A percentile compares a stretch with the other conserved stretches of the same genome.
These are phyloP conservation scores for Phlebiopsis flavidoalba DNA, from an alignment of 768 basidiomycete genomes.

Conservation along the genomic window DNA sequence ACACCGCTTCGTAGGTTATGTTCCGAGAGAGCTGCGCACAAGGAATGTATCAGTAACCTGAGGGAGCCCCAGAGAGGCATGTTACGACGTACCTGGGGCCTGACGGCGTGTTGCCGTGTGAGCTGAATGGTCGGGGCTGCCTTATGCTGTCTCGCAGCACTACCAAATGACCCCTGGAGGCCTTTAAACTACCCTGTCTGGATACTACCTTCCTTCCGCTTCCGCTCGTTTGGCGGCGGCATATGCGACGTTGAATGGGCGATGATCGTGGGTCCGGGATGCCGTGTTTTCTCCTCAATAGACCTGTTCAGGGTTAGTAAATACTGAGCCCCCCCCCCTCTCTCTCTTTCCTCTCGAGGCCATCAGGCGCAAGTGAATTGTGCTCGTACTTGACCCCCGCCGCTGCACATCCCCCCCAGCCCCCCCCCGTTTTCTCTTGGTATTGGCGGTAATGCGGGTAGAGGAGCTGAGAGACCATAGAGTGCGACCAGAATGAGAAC, in stretches of 20 bases:
- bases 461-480: slow-evolving; percentile 11
- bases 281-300: slow-evolving; percentile 71
- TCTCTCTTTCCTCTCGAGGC: no score
- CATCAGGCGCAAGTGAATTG: not conserved
- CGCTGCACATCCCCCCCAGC: no score
- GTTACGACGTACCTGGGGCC: not conserved
- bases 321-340: not conserved
- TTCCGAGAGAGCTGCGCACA: not conserved
- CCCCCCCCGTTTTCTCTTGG: slow-evolving; percentile 61
- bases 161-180: not conserved
- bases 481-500: not conserved
- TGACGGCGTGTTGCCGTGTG: not conserved
- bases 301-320: slow-evolving; percentile 36
- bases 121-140: not conserved
- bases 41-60: not conserved
- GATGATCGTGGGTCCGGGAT: slow-evolving; percentile 79
- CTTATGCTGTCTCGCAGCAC: not conserved
- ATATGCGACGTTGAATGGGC: slow-evolving; percentile 87
- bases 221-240: slow-evolving; percentile 57
- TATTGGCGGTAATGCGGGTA: slow-evolving; percentile 39
- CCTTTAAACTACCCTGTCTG: not conserved
- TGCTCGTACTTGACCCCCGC: slow-evolving; percentile 57
- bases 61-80: not conserved
- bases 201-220: slow-evolving; percentile 23
- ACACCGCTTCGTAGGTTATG: not conserved